Conservation (phyloP, 2,329 filamentous ascomycete species). For the Penicillium sp. region DNA sequence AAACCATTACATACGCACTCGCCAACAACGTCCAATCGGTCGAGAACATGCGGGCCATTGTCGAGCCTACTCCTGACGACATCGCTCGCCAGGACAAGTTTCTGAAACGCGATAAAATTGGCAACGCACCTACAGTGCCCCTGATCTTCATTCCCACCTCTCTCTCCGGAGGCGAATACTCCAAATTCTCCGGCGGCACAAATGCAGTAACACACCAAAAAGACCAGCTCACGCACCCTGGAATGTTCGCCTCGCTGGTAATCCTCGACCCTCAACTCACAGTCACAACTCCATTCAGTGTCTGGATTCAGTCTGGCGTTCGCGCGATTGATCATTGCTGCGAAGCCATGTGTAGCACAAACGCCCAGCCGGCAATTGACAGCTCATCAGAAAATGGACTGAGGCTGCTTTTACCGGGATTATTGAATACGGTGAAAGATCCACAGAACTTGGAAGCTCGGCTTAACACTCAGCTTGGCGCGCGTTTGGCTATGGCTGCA, state of each 20-base stretch:
- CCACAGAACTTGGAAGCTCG: constrained; percentile 20
- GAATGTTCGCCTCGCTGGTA: constrained; percentile 12
- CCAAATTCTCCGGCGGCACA: constrained; percentile 38
- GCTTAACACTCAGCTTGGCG: constrained; percentile 24
- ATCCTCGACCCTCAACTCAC: constrained; percentile 22
- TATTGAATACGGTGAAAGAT: constrained; percentile 20
- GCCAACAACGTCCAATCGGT: constrained; percentile 37
- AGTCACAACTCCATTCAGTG: constrained; percentile 21
- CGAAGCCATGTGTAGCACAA: constrained; percentile 23
- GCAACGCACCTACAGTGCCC: not conserved
- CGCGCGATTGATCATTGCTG: constrained; percentile 28
- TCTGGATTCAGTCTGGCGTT: constrained; percentile 27
- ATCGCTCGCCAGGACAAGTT: constrained; percentile 20
- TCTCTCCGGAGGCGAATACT: constrained; percentile 42
- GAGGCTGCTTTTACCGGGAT: constrained; percentile 18
- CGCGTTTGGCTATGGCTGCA: constrained; percentile 44
- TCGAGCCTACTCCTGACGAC: constrained; percentile 20
- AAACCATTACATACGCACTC: constrained; percentile 41
- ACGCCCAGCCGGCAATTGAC: constrained; percentile 7
- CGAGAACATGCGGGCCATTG: constrained; percentile 10
- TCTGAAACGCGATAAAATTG: not conserved
- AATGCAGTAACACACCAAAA: constrained; percentile 18
- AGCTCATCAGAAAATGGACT: constrained; percentile 21
- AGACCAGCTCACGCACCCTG: constrained; percentile 4
- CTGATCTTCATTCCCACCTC: constrained; percentile 40